Evolutionary conservation across 2,329 filamentous ascomycete genomes (phyloP).

Genomic region (Pseudofabraea citricarpa): DNA sequence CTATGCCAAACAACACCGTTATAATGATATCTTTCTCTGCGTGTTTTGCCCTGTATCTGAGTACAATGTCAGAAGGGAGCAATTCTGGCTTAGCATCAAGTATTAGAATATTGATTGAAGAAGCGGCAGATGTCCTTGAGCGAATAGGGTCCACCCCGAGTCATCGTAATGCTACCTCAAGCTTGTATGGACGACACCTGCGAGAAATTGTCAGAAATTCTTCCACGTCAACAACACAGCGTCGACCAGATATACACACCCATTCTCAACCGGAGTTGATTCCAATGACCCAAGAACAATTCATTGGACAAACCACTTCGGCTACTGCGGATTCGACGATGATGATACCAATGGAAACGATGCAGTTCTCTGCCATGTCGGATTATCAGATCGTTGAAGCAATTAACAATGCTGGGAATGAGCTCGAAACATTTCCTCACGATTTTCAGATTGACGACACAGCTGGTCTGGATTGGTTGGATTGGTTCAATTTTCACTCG

Average conservation of each 20-base stretch:
- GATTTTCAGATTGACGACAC: constrained; percentile 20
- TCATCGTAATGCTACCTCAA: constrained; percentile 63
- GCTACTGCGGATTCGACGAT: neutral
- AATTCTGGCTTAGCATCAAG: constrained; percentile 55
- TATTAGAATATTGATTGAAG: constrained; percentile 59
- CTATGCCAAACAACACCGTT: constrained; percentile 74
- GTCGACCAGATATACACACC: constrained; percentile 6
- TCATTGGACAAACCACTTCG: neutral
- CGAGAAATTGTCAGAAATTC: constrained; percentile 32
- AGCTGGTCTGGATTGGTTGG: constrained; percentile 23
- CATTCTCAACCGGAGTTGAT: constrained; percentile 5
- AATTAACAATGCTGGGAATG: constrained; percentile 56
- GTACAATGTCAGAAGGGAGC: constrained; percentile 51
- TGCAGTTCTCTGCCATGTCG: constrained; percentile 66
- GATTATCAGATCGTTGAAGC: constrained; percentile 64
- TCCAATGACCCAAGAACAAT: constrained; percentile 3
- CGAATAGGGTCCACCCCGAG: constrained; percentile 61
- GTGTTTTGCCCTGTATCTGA: constrained; percentile 62
- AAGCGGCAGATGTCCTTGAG: constrained; percentile 64
- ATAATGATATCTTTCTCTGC: constrained; percentile 77
- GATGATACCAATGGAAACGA: constrained; percentile 32
- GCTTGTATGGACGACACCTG: constrained; percentile 52
- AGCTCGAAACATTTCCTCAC: constrained; percentile 38
- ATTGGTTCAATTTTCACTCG: constrained; percentile 24
- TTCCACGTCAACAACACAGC: constrained; percentile 10